phyloP scores from a whole-genome alignment of 306 rosid species.

The Prunus mume region DNA sequence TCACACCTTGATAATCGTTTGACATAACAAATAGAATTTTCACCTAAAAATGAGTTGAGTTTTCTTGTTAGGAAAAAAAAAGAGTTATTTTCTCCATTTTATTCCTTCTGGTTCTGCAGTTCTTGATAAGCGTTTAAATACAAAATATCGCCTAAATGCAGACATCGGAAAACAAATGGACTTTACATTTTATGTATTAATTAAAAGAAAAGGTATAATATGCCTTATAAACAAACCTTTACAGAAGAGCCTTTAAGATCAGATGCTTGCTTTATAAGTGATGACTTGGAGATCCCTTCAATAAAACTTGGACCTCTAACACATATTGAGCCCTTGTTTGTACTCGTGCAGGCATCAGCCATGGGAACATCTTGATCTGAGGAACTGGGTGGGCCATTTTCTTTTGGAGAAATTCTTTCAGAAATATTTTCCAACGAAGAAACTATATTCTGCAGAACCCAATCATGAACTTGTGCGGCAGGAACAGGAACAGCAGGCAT shows the following conservation, averaged over 20 bases:
- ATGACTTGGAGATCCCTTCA: conserved; percentile 91
- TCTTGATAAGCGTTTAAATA: not conserved
- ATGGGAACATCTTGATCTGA: conserved; percentile 94
- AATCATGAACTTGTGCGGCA: conserved; percentile 81
- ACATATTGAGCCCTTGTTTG: conserved; percentile 52
- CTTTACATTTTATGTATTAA: not conserved
- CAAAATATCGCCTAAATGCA: not conserved
- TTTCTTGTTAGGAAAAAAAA: not conserved
- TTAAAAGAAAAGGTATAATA: not conserved
- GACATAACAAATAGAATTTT: not conserved
- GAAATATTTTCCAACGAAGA: conserved; percentile 81
- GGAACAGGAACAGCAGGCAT: conserved; percentile 98
- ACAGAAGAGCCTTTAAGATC: conserved; percentile 87
- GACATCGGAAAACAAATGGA: not conserved
- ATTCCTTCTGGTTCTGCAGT: not conserved
- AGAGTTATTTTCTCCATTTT: not conserved
- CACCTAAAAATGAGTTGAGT: not conserved
- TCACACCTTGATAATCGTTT: not conserved
- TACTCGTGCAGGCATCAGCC: conserved; percentile 76
- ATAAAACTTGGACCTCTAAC: conserved; percentile 79
- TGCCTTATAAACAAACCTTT: conserved; percentile 57
- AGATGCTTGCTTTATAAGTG: conserved; percentile 79
- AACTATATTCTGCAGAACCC: conserved; percentile 77
- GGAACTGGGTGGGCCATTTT: conserved; percentile 68
- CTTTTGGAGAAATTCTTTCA: conserved; percentile 78